Base-by-base conservation (phyloP, 371 early-diverging fungal species). In the Paraphysoderma sedebokerense region DNA sequence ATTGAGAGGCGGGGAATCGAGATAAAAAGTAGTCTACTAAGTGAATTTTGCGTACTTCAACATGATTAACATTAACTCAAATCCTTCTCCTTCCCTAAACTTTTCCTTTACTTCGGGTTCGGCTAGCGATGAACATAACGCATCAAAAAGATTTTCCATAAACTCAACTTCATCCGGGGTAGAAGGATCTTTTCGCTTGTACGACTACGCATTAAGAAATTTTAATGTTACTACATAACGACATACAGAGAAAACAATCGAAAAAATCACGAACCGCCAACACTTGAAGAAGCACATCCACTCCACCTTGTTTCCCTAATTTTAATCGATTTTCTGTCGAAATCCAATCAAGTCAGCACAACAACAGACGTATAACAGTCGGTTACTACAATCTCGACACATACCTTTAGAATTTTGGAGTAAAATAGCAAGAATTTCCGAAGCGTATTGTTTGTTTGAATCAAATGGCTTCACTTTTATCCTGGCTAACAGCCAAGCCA, bases 11-110 rank as follows among this genome's bases (percentile, higher is more conserved):
- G n/a, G n/a, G n/a, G n/a, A n/a, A n/a, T n/a, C n/a, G n/a, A n/a
- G n/a, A n/a, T n/a, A n/a, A n/a, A n/a, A n/a, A n/a, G n/a, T n/a
- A n/a, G n/a, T n/a, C n/a, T n/a, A n/a, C n/a, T n/a, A n/a, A n/a
- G n/a, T n/a, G n/a, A n/a, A n/a, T n/a, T n/a, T n/a, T n/a, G n/a
- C 65, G 47, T 63, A 77, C 81, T 79, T 82, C 37, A 86, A 59
- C 74, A 90, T 74, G 37, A 91, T 66, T n/a, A 86, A 62, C 86
- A 95, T 82, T 44, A 92, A 57, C 60, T 92, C 93, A 13, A 87
- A 66, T 8, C 96, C 96, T 55, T 95, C 93, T 1, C 63, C 72
- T 23, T 81, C 76, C 19, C 84, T 55, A 57, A 95, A 91, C 8
- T 53, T 49, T 26, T 49, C 50, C 64, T 89, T 90, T 42, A 64